These are phyloP conservation scores for Prunus kanzakura DNA, from an alignment of 306 rosid species.

Conservation along the genomic window DNA sequence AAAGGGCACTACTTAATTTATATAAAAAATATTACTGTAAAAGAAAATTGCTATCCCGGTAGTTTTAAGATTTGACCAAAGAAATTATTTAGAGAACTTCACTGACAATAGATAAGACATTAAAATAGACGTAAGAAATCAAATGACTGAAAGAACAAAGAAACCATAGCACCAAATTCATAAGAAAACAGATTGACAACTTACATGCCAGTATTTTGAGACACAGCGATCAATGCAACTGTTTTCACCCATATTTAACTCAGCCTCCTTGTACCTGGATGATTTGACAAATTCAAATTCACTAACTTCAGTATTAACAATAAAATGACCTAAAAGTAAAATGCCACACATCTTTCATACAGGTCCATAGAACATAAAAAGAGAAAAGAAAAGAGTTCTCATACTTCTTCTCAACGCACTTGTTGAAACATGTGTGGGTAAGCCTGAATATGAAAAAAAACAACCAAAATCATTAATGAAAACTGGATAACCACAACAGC, in stretches of 20 bases:
- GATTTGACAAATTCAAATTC: neutral
- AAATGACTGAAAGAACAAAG: neutral
- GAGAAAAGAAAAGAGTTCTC: conserved; percentile 12
- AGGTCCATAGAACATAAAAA: neutral
- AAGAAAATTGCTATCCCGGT: neutral
- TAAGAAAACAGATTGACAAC: conserved; percentile 22
- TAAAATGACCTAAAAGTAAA: neutral
- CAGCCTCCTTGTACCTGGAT: conserved; percentile 90
- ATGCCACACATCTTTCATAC: neutral
- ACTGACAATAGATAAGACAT: neutral
- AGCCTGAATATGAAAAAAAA: conserved; percentile 52
- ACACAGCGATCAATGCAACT: conserved; percentile 97
- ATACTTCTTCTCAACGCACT: conserved; percentile 91
- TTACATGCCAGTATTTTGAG: conserved; percentile 97
- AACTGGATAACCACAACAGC: neutral
- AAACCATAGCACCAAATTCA: neutral
- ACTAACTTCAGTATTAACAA: neutral
- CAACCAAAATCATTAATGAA: neutral
- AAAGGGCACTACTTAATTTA: too few species aligned
- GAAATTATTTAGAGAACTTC: neutral
- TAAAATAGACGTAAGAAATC: neutral
- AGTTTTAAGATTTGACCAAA: neutral
- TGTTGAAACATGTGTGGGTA: conserved; percentile 86
- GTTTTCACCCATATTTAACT: conserved; percentile 98
- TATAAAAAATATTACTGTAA: neutral